Conservation (phyloP, 345 rosid genomes). For the Eucalyptus coolabah region DNA sequence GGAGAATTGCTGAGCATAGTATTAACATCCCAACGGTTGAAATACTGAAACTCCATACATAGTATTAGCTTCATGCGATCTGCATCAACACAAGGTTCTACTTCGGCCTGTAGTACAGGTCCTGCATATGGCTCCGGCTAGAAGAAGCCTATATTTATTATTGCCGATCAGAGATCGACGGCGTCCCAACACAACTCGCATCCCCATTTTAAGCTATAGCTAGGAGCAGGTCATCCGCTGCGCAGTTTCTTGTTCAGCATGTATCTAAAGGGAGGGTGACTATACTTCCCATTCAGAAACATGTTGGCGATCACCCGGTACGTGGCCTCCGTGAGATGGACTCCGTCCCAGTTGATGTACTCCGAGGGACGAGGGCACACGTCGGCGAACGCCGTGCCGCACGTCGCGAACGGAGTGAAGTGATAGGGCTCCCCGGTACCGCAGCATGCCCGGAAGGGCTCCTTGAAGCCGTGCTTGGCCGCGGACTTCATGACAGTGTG, state of each 20-base stretch:
- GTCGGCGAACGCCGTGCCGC: constrained; percentile 39
- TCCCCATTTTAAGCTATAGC: neutral
- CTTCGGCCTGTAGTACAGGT: neutral
- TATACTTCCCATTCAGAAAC: constrained; percentile 49
- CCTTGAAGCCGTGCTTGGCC: constrained; percentile 31
- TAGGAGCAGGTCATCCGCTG: neutral
- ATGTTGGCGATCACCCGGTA: constrained; percentile 47
- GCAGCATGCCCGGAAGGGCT: constrained; percentile 72
- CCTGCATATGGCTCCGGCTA: neutral
- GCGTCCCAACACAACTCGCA: neutral
- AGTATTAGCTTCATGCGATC: neutral
- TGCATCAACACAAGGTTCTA: neutral
- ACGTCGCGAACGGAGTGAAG: constrained; percentile 36
- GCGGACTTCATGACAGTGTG: constrained; percentile 35
- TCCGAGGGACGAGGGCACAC: constrained; percentile 40
- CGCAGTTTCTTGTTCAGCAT: constrained; percentile 19
- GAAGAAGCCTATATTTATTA: neutral
- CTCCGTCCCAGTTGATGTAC: constrained; percentile 94
- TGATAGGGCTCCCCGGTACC: constrained; percentile 70
- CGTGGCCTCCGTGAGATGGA: constrained; percentile 91
- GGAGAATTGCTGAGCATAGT: neutral
- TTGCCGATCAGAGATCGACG: neutral
- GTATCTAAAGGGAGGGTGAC: constrained; percentile 46
- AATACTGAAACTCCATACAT: neutral
- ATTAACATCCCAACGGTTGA: neutral